Base-by-base conservation (phyloP, 495 filamentous ascomycete species). In the Talaromyces nanjingensis region DNA sequence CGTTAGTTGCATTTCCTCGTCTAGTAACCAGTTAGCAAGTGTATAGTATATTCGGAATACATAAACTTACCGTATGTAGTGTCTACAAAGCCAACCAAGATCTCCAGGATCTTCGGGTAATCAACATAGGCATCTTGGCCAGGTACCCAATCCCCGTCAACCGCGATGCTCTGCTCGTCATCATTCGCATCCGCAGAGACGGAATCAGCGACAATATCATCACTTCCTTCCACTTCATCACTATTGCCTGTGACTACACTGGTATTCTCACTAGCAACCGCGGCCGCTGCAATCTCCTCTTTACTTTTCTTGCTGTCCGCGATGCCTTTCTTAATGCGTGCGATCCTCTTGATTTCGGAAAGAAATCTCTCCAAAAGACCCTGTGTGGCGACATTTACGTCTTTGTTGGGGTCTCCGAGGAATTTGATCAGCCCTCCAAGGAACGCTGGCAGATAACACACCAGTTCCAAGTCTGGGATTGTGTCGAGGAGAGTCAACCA, bases 41-140 rank as follows among this genome's bases (percentile, higher is more conserved):
- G 27, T 18, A n/a, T 47, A 29, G 45, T 2, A 61, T 42, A 34
- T 27, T 12, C 0, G 34, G n/a, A 12, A 27, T 6, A 61, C 24
- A 42, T 12, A 33, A 25, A 68, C 79, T 70, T 81, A 91, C 91
- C 89, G 67, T 87, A 83, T 37, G 88, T 85, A 18, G 93, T 91
- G 69, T 97, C 89, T 31, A 98, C 83, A 68, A 96, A 97, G 14
- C 87, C 86, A 8, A 97, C 92, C 57, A 99, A 76, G 27, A 98
- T 97, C 67, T 96, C 90, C 45, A 99, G 76, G 45, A 98, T 94
- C 68, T 87, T 92, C 61, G 90, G 87, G 74, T 96, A 88, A 74
- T 98, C 93, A 60, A 99, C 90, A 61, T 94, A 88, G 4, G 98
- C 91, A 75, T 99, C 96, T 78, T 98, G 94, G 3, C 96, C 96